A percentile compares a stretch with the other conserved stretches of the same genome.
These are phyloP conservation scores for Pichia heedii DNA, from an alignment of 805 yeast species.

Conservation along the genomic window DNA sequence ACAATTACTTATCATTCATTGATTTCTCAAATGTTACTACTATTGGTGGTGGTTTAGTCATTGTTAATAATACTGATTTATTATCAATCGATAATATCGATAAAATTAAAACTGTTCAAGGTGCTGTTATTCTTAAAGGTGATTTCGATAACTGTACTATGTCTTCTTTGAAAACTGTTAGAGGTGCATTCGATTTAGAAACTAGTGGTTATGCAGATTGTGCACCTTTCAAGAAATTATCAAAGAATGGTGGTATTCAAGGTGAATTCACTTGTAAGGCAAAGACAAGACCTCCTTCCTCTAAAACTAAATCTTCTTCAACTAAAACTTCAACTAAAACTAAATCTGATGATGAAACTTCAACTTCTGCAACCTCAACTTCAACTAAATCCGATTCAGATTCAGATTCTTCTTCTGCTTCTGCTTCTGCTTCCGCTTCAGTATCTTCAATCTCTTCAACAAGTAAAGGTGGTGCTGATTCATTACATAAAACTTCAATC, in stretches of 20 bases:
- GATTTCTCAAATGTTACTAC: slow-evolving; percentile 61
- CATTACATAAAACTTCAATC: slow-evolving; percentile 30
- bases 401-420: slow-evolving; percentile 21
- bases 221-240: slow-evolving; percentile 59
- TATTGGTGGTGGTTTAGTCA: slow-evolving; percentile 89
- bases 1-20: slow-evolving; percentile 60
- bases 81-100: slow-evolving; percentile 63
- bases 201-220: slow-evolving; percentile 76
- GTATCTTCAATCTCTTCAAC: slow-evolving; percentile 17
- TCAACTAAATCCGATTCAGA: slow-evolving; percentile 20
- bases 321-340: slow-evolving; percentile 20
- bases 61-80: slow-evolving; percentile 77
- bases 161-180: slow-evolving; percentile 63
- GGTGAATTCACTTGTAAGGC: slow-evolving; percentile 84
- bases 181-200: slow-evolving; percentile 86
- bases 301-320: slow-evolving; percentile 24
- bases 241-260: slow-evolving; percentile 73
- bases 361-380: slow-evolving; percentile 23
- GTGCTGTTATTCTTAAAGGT: slow-evolving; percentile 82
- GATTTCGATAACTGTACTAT: slow-evolving; percentile 72
- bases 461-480: slow-evolving; percentile 23
- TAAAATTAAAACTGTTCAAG: slow-evolving; percentile 64
- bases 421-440: slow-evolving; percentile 34
- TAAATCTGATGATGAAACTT: slow-evolving; percentile 11
- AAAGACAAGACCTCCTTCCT: slow-evolving; percentile 43